phyloP scores from a whole-genome alignment of 2,329 filamentous ascomycete genomes.

The Pseudogymnoascus sp. region DNA sequence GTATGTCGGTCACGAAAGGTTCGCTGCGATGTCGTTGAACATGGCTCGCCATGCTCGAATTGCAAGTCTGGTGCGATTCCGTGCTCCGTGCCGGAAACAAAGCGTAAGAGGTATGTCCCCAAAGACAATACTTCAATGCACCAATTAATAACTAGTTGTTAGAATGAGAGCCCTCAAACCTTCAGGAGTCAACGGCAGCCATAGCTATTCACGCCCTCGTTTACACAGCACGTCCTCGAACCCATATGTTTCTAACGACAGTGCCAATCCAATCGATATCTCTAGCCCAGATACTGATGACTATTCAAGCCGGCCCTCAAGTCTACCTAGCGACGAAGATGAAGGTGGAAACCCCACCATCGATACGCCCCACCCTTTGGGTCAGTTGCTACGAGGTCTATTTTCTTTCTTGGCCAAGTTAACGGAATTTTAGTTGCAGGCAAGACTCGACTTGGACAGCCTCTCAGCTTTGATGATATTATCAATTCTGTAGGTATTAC shows the following conservation, averaged over 20 bases:
- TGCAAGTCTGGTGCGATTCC: slow-evolving; percentile 1
- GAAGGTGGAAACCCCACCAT: background rate
- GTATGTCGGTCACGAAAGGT: slow-evolving; percentile 1
- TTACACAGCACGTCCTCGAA: background rate
- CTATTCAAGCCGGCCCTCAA: background rate
- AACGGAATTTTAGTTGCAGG: background rate
- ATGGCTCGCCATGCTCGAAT: slow-evolving; percentile 1
- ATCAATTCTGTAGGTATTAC: background rate
- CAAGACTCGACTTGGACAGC: background rate
- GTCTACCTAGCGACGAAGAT: background rate
- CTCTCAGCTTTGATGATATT: background rate
- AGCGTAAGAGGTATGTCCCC: background rate
- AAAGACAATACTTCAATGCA: background rate
- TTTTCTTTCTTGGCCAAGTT: background rate
- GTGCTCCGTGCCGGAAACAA: background rate
- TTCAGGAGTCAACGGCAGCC: background rate
- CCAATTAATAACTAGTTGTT: background rate
- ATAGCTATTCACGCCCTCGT: background rate
- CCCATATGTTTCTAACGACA: background rate
- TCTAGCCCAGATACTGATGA: background rate
- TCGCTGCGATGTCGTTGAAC: background rate
- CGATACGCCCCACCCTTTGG: background rate
- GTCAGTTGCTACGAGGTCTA: background rate
- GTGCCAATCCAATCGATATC: background rate
- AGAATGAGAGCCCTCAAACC: background rate